Evolutionary conservation across 2,329 filamentous ascomycete species (phyloP).

Genomic region (Zymoseptoria pseudotritici): DNA sequence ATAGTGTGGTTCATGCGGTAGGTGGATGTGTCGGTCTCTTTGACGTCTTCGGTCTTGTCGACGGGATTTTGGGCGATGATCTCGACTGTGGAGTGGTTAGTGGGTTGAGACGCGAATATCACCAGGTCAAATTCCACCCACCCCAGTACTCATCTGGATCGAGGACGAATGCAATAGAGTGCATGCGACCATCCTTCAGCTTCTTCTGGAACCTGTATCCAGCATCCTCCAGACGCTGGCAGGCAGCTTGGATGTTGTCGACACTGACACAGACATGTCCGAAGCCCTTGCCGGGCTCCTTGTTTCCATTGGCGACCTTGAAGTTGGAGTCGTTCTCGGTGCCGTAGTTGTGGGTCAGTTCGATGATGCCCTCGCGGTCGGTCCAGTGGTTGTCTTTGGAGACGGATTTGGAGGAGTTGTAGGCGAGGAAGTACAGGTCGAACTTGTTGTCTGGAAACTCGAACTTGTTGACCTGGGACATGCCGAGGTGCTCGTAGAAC

Average conservation of each 20-base stretch:
- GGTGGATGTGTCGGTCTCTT: slow-evolving; percentile 58
- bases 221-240: slow-evolving; percentile 78
- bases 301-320: slow-evolving; percentile 80
- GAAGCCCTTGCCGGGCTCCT: slow-evolving; percentile 74
- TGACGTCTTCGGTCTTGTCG: slow-evolving; percentile 64
- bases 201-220: slow-evolving; percentile 96
- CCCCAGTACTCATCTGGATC: slow-evolving; percentile 30
- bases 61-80: slow-evolving; percentile 65
- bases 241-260: slow-evolving; percentile 72
- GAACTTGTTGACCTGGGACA: slow-evolving; percentile 75
- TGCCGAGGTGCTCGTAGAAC: slow-evolving; percentile 89
- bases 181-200: slow-evolving; percentile 79
- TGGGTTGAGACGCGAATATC: neutral
- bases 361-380: slow-evolving; percentile 71
- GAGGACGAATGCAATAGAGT: slow-evolving; percentile 79
- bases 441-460: slow-evolving; percentile 83
- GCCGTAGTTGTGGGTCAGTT: slow-evolving; percentile 78
- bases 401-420: slow-evolving; percentile 67
- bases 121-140: neutral
- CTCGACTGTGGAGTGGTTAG: slow-evolving; percentile 55
- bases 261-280: slow-evolving; percentile 74
- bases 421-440: slow-evolving; percentile 88
- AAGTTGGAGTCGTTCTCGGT: slow-evolving; percentile 79
- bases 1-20: slow-evolving; percentile 88
- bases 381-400: slow-evolving; percentile 67